Base-by-base conservation (phyloP, 495 filamentous ascomycete genomes). In the Terfezia boudieri region DNA sequence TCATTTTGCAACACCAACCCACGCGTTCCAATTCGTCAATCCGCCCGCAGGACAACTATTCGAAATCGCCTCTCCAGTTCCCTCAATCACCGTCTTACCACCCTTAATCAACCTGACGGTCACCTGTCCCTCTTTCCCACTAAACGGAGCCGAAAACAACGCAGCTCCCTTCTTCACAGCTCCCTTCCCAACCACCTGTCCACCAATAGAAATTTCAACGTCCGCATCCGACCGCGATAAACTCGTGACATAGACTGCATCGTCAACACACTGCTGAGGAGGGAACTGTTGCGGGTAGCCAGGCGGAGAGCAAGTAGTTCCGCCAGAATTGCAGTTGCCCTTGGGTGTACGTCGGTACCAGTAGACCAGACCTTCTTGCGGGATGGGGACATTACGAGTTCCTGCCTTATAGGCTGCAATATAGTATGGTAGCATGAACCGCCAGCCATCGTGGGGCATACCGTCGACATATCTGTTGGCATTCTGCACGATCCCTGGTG, bases 371-470 rank as follows among this genome's bases (percentile, higher is more conserved):
- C 74, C 70, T 8, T 77, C 70, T 51, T 70, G 59, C 0, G 67
- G 63, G 35, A 76, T 66, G 17, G 67, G 55, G 32, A 72, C 57
- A 9, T 71, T 59, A 0, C 67, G 59, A n/a, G 66, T 68, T 2
- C 71, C 74, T 3, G 71, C 62, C 56, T 81, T 80, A 68, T 79
- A 83, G 8, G 74, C 73, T 26, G 70, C 71, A 54, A 84, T 84
- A 57, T 79, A 77, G 58, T 77, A 77, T 0, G 78, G 78, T 2
- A 83, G 68, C 3, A 80, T 66, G 9, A 66, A 64, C 12, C 72
- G 67, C 75, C 74, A 81, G 16, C 62, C 70, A 32, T 76, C 71
- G 62, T 81, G 78, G 8, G 73, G 70, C 57, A 69, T 70, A 55
- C 66, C 61, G 35, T 62, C 37, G 49, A 76, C 70, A 52, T 81